These are phyloP conservation scores for Colletotrichum tofieldiae DNA, from an alignment of 2,329 filamentous ascomycete species.

Conservation along the genomic window DNA sequence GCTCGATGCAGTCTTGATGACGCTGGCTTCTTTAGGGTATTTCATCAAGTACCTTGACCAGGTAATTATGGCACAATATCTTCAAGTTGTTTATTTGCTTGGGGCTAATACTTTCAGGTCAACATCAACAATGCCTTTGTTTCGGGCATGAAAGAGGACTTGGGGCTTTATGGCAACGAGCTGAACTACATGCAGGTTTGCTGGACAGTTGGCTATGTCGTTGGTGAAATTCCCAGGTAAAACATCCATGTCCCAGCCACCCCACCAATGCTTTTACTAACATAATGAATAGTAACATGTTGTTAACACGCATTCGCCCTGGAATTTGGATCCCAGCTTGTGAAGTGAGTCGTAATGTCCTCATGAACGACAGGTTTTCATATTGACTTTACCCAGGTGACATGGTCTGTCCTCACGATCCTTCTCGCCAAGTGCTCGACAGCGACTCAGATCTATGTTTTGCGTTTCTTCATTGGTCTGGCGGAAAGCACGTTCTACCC, in stretches of 20 bases:
- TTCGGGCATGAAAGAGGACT: conserved; percentile 47
- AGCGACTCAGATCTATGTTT: conserved; percentile 54
- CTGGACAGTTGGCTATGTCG: conserved; percentile 46
- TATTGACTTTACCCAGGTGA: conserved; percentile 31
- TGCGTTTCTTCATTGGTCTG: conserved; percentile 61
- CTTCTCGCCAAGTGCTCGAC: conserved; percentile 13
- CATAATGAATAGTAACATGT: conserved; percentile 49
- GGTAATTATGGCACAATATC: conserved; percentile 7
- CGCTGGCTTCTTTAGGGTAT: conserved; percentile 50
- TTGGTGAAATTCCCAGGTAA: conserved; percentile 48
- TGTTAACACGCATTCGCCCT: conserved; percentile 51
- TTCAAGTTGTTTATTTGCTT: neutral
- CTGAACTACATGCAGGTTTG: conserved; percentile 48
- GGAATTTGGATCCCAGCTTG: conserved; percentile 50
- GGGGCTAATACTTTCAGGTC: conserved; percentile 41
- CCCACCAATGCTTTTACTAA: conserved; percentile 34
- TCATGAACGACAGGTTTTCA: neutral
- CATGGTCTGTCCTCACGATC: conserved; percentile 33
- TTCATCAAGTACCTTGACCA: conserved; percentile 47
- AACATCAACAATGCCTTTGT: conserved; percentile 56
- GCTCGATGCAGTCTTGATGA: conserved; percentile 57
- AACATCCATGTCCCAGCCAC: neutral
- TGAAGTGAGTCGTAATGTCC: conserved; percentile 41
- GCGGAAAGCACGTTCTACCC: conserved; percentile 59
- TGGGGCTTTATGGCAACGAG: conserved; percentile 47